A percentile compares a stretch with the other conserved stretches of the same genome.
These are phyloP conservation scores for Apophysomyces ossiformis DNA, from an alignment of 371 early-diverging fungal genomes.

Conservation along the genomic window DNA sequence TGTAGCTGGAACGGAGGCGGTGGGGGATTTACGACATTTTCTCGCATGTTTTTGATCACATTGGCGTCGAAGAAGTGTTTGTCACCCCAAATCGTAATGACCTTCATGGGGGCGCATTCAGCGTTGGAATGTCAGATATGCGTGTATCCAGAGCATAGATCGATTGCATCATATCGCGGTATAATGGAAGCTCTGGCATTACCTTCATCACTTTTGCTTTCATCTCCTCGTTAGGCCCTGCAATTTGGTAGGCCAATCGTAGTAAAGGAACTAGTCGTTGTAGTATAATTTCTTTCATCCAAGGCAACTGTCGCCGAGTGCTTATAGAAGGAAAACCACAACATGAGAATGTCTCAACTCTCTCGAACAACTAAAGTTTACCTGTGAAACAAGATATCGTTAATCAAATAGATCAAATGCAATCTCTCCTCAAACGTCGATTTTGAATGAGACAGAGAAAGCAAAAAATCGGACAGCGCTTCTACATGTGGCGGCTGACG, in stretches of 20 bases:
- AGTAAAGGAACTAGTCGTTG: slow-evolving; percentile 57
- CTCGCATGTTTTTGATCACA: slow-evolving; percentile 42
- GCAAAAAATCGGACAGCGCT: slow-evolving; percentile 45
- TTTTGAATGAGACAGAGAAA: slow-evolving; percentile 50
- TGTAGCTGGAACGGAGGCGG: slow-evolving; percentile 18
- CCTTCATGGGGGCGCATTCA: slow-evolving; percentile 32
- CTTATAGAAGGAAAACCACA: slow-evolving; percentile 23
- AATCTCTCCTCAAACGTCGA: slow-evolving; percentile 57
- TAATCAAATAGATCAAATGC: slow-evolving; percentile 62
- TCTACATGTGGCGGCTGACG: slow-evolving; percentile 44
- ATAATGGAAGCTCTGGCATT: slow-evolving; percentile 19
- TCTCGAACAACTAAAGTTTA: slow-evolving; percentile 15
- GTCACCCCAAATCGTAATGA: slow-evolving; percentile 61
- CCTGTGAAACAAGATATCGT: slow-evolving; percentile 67
- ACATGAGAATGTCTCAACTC: not conserved
- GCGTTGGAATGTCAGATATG: slow-evolving; percentile 11
- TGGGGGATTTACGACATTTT: slow-evolving; percentile 39
- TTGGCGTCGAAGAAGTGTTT: slow-evolving; percentile 50
- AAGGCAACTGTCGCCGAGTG: slow-evolving; percentile 52
- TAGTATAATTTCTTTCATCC: slow-evolving; percentile 61
- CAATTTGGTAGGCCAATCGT: slow-evolving; percentile 56
- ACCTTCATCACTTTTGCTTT: slow-evolving; percentile 64
- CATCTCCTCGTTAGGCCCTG: slow-evolving; percentile 44
- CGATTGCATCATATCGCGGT: slow-evolving; percentile 8
- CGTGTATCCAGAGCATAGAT: slow-evolving; percentile 12